Base-by-base conservation (phyloP, 805 yeast species). In the Cyberlindnera meyerae region DNA sequence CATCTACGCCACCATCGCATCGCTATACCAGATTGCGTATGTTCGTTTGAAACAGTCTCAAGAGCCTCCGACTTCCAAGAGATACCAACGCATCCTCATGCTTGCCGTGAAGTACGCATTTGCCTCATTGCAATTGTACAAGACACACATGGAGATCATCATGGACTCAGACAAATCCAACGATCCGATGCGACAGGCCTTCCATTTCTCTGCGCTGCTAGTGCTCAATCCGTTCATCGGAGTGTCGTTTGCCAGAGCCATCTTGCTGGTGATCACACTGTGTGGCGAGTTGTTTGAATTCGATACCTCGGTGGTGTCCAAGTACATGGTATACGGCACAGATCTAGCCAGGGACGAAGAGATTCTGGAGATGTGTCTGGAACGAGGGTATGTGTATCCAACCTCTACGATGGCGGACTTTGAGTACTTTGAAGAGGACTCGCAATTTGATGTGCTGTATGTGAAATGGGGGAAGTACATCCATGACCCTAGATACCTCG, bases 41-140 rank as follows among this genome's bases (percentile, higher is more conserved):
- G 27, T 31, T 13, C 14, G 42, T 13, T 22, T 38, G 14, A 6
- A 22, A 3, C 42, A 38, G 24, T 26, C 24, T 14, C 30, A 28
- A 3, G 42, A 38, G 14, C 34, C 36, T 4, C 17, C 14, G 5
- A 13, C 38, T 8, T 38, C 42, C 2, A 18, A 33, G 27, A 20
- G 38, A 18, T 38, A 27, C 18, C 27, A 30, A 9, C 12, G 38
- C 12, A 29, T 30, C 11, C 20, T 30, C 15, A 30, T 31, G 35
- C 33, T 38, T 14, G 8, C 38, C 6, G 11, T 38, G 17, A 38
- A 38, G 16, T 38, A 38, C 16, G 34, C 42, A 17, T 16, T 38
- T 17, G 37, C 42, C 3, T 18, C 31, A 2, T 17, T 38, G 11
- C 37, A 38, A 14, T 15, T 38, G 16, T 38, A 22, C 24, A 21